Base-by-base conservation (phyloP, 805 yeast genomes). In the Spathaspora arborariae region DNA sequence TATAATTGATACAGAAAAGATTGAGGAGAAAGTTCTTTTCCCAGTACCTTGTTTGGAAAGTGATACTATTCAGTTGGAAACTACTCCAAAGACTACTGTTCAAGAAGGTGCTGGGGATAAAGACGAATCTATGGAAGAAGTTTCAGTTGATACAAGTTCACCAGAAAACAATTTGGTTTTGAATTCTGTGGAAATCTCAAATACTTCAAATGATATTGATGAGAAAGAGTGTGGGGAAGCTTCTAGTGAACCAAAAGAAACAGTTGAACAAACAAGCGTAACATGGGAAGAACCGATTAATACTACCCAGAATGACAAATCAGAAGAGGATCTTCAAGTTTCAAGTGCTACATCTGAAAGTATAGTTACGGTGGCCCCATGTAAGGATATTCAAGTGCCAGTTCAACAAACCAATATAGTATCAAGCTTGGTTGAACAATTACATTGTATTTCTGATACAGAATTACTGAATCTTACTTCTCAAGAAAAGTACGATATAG, bases 401-500 rank as follows among this genome's bases (percentile, higher is more conserved):
- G n/a, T 13, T 16, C 11, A 30, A 13, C 16, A 30, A 30, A 13
- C 3, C 11, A 30, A 30, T 13, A 7, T 30, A 3, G 4, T 30
- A 30, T 30, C 35, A 13, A 30, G 4, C 7, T 41, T 41, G 44
- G 43, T 41, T 20, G 39, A 20, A 20, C 44, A 20, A 16, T 20
- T 44, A n/a, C 18, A 30, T 5, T 11, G n/a, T 15, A 41, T 24
- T 16, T 35, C 51, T 6, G 48, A 51, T 34, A 39, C 44, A 21
- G 49, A 51, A n/a, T 8, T 49, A n/a, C 20, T 30, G 13, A 44
- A 11, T 2, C 39, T 67, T 46, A 38, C 55, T 7, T 39, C 38
- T 2, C 24, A 51, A 3, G 59, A 62, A 34, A 55, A 50, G 41
- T 56, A 53, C 45, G 56, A 60, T 5, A 51, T 70, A 43, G 76